Evolutionary conservation across 2,329 filamentous ascomycete genomes (phyloP), one percentile per base, ranked within the genome.

Genomic region (Xylaria polymorpha): DNA sequence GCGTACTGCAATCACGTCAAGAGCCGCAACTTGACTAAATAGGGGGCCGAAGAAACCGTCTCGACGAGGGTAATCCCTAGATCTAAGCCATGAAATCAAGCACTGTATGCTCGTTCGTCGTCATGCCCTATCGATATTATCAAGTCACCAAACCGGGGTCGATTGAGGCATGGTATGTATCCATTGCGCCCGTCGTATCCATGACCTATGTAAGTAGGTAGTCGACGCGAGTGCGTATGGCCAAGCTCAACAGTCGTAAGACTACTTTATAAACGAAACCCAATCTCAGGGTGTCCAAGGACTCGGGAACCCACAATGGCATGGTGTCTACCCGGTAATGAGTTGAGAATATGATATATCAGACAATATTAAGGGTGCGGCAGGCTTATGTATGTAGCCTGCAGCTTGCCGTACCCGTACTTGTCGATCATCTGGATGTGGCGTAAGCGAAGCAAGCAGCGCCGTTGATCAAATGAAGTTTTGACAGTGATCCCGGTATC

Each of bases 381-480:
- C 63, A 67, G 48, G 48, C 46, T 56, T 59, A 66, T 66, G 67
- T 69, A 67, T 56, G 59, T 29, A 29, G 25, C 25, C 63, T 69
- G 67, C 67, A 69, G 59, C 63, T 69, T 69, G 58, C 67, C 67
- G 67, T 55, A 62, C 63, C 67, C 67, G 58, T 55, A 59, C 51
- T 69, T 66, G 62, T 59, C 51, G 48, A 51, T 62, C 43, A 29
- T 46, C 46, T 69, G 67, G 51, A 59, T 66, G 56, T 58, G 15
- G 62, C 57, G 58, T 56, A 61, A 56, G 57, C 66, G 66, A 68
- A 41, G 57, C 57, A 29, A 61, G 46, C 57, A 59, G 29, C 29
- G 48, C 39, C 22, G n/a, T 18, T 51, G 20, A 37, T 44, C 39
- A 55, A 50, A 25, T 37, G 20, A 46, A 46, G 32, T 61, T 44